Conservation (phyloP, 345 rosid genomes). For the rapeseed (Brassica napus) region DNA sequence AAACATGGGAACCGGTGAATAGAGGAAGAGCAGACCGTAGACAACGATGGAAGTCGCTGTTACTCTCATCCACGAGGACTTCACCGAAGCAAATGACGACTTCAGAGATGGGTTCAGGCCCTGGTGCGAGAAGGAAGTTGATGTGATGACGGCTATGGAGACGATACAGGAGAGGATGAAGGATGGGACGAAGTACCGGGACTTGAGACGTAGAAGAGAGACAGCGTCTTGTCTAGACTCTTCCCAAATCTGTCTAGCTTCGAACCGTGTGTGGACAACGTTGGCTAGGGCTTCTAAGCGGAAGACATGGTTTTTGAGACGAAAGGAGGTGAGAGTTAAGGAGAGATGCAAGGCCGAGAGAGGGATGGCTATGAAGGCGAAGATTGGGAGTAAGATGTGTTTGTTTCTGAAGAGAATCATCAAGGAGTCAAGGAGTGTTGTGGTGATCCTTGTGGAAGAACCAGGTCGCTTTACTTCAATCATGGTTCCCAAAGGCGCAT, state of each 20-base stretch:
- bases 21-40: conserved; percentile 48
- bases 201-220: conserved; percentile 57
- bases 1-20: conserved; percentile 39
- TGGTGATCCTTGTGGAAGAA: conserved; percentile 32
- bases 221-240: conserved; percentile 65
- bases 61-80: conserved; percentile 46
- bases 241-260: conserved; percentile 61
- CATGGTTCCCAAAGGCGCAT: conserved; percentile 27
- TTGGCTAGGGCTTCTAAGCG: conserved; percentile 57
- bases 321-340: conserved; percentile 53
- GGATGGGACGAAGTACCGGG: conserved; percentile 50
- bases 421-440: conserved; percentile 44
- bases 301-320: conserved; percentile 52
- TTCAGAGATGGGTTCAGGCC: conserved; percentile 37
- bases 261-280: conserved; percentile 53
- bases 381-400: conserved; percentile 47
- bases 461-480: conserved; percentile 36
- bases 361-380: conserved; percentile 55
- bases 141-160: conserved; percentile 43
- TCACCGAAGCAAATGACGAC: conserved; percentile 36
- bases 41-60: conserved; percentile 54
- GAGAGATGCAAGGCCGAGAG: conserved; percentile 59
- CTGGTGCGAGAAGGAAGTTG: conserved; percentile 33
- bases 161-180: conserved; percentile 57
- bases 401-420: conserved; percentile 50